Base-by-base conservation (phyloP, 208 protist genomes). In the Tetramitus jugosus region DNA sequence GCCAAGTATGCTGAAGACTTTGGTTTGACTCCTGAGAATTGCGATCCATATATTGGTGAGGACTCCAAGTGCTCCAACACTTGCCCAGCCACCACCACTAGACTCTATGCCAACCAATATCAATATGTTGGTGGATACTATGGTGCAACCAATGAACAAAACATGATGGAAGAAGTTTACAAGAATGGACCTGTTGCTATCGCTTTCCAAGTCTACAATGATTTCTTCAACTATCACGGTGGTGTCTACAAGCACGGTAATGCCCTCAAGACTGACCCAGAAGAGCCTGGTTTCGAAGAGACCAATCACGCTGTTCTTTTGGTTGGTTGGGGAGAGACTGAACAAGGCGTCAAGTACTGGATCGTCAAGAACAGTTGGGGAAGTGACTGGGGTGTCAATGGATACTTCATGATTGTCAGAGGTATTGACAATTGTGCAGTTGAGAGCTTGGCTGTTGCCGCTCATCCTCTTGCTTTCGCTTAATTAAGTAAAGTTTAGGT, bases 291-390 rank as follows among this genome's bases (percentile, higher is more conserved):
- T 20, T 65, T n/a, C 33, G 60, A 65, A 65, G 31, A 65, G 2
- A 64, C 60, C 17, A 64, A 64, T 23, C 60, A 64, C 37, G 60
- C 37, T n/a, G 60, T 65, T 35, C 33, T 65, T 20, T 40, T 65
- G 13, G 29, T n/a, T 40, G 60, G 60, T 40, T 65, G 60, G 60
- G 60, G 60, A 40, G 60, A 40, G 3, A 20, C 56, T 37, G 60
- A 64, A 64, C n/a, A 79, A 29, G 76, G 76, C 2, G 81, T 46
- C 90, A 85, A 91, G 65, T 94, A 94, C 84, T 95, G 90, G 90
- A 88, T 94, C 42, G 85, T 95, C 39, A 89, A 90, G 62, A 95
- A 94, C 79, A 92, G 87, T 0, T 94, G 90, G 88, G 87, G 88
- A 8, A 76, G 80, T 14, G 39, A 68, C 1, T 95, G 89, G 86